Percentiles rank a stretch among this genome's conserved stretches.
phyloP scores from a whole-genome alignment of 106 monocot genomes.

The Allium sativum region DNA sequence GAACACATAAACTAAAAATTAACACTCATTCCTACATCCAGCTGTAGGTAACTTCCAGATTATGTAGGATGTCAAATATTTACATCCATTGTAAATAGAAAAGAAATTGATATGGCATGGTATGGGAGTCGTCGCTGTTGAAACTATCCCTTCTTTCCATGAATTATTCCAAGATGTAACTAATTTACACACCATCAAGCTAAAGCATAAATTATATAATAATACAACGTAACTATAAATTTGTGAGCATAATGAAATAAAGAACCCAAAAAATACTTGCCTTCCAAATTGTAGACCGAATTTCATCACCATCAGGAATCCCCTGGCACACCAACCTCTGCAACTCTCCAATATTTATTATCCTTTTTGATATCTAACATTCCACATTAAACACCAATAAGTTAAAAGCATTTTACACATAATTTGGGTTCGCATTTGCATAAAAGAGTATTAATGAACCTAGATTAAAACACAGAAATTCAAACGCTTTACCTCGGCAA shows the following conservation, averaged over 20 bases:
- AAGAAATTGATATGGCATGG: no score
- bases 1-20: no score
- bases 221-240: neutral
- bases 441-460: neutral
- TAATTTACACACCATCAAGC: no score
- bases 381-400: neutral
- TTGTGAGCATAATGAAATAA: no score
- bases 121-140: no score
- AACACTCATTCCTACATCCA: no score
- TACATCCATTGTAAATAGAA: no score
- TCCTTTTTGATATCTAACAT: slow-evolving; percentile 68
- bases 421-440: neutral
- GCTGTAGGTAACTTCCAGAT: no score
- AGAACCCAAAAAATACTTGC: slow-evolving; percentile 11
- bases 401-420: neutral
- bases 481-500: slow-evolving; percentile 31
- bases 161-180: no score
- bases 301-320: slow-evolving; percentile 53
- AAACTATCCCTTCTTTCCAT: no score
- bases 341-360: slow-evolving; percentile 68
- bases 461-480: slow-evolving; percentile 18
- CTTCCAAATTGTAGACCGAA: slow-evolving; percentile 88
- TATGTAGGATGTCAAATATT: no score
- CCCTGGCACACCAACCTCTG: slow-evolving; percentile 76
- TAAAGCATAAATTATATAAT: neutral